phyloP scores from a whole-genome alignment of 2,329 filamentous ascomycete genomes.

The Cercospora janseana region DNA sequence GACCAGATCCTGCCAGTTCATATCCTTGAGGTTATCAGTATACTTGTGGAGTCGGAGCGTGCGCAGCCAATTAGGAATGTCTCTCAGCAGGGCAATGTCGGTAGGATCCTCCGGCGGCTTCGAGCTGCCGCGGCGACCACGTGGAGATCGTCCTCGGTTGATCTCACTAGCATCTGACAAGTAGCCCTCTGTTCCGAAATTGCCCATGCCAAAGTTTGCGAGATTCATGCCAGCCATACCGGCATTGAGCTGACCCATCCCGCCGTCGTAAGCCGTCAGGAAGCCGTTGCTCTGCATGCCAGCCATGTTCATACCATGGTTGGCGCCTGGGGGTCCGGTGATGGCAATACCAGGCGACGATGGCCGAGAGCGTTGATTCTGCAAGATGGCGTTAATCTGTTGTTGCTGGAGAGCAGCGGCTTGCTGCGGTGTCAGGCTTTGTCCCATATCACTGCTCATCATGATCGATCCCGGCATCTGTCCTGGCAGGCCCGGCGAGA shows the following conservation, averaged over 20 bases:
- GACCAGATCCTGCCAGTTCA: conserved; percentile 92
- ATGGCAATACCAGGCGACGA: conserved; percentile 84
- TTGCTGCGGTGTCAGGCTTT: conserved; percentile 67
- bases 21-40: conserved; percentile 94
- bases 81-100: conserved; percentile 82
- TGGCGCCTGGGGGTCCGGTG: conserved; percentile 61
- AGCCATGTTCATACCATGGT: conserved; percentile 43
- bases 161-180: conserved; percentile 93
- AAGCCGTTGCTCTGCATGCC: conserved; percentile 92
- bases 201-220: conserved; percentile 54
- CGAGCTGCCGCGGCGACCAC: conserved; percentile 87
- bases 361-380: conserved; percentile 79
- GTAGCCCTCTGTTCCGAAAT: conserved; percentile 78
- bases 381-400: conserved; percentile 72
- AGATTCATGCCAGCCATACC: conserved; percentile 70
- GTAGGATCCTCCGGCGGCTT: conserved; percentile 98
- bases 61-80: conserved; percentile 93
- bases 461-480: conserved; percentile 64
- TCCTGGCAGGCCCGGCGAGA: conserved; percentile 57
- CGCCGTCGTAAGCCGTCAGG: conserved; percentile 78
- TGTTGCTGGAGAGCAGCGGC: conserved; percentile 61
- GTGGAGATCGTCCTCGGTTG: conserved; percentile 82
- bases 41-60: conserved; percentile 97
- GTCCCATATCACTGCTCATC: conserved; percentile 92
- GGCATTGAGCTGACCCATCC: conserved; percentile 55